Conservation (phyloP, 345 rosid genomes). For the Rhizophora mangle region DNA sequence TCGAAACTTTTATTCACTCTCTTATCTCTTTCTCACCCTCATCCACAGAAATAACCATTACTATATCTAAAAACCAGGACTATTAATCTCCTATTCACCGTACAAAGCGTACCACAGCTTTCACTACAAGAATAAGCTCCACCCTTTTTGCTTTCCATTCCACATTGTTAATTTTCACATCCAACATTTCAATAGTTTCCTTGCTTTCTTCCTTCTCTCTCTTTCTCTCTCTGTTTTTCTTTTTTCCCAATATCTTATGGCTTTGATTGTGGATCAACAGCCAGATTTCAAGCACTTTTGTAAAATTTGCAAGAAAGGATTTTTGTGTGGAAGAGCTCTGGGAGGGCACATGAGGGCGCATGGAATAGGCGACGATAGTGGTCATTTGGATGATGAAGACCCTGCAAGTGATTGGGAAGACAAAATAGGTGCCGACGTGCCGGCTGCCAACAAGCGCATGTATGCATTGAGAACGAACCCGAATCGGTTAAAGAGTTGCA, state of each 20-base stretch:
- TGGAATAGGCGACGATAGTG: slow-evolving; percentile 60
- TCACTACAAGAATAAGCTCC: slow-evolving; percentile 46
- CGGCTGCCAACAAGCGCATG: slow-evolving; percentile 52
- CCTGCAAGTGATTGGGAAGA: slow-evolving; percentile 56
- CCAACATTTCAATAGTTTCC: neutral
- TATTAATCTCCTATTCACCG: slow-evolving; percentile 31
- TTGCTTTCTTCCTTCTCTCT: neutral
- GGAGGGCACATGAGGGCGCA: slow-evolving; percentile 88
- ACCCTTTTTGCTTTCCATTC: slow-evolving; percentile 18
- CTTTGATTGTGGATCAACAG: slow-evolving; percentile 49
- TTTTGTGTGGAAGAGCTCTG: slow-evolving; percentile 62
- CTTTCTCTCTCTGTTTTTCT: neutral
- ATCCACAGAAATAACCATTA: slow-evolving; percentile 36
- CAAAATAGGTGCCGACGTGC: slow-evolving; percentile 31
- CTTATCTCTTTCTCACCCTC: slow-evolving; percentile 19
- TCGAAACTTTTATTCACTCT: slow-evolving; percentile 2
- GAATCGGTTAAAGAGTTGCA: slow-evolving; percentile 54
- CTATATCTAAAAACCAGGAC: slow-evolving; percentile 59
- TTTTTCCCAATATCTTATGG: slow-evolving; percentile 31
- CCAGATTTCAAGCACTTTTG: slow-evolving; percentile 53
- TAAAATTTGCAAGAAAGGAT: slow-evolving; percentile 70
- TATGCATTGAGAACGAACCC: slow-evolving; percentile 67
- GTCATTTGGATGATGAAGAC: slow-evolving; percentile 49
- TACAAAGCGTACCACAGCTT: slow-evolving; percentile 43
- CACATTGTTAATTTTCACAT: neutral